Evolutionary conservation across 345 rosid genomes (phyloP).

Genomic region (Isatis tinctoria): DNA sequence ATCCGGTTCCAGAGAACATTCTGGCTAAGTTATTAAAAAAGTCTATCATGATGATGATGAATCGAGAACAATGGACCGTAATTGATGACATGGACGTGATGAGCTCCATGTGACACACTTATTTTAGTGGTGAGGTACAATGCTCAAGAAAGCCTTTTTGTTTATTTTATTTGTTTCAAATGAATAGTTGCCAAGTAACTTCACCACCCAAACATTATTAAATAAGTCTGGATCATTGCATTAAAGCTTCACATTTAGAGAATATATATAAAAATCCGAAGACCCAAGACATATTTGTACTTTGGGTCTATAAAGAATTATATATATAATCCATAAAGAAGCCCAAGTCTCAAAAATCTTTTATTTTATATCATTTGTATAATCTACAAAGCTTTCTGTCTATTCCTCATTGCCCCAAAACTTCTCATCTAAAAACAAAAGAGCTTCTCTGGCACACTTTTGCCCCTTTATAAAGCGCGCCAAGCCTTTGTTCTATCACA

Average conservation of each 20-base stretch:
- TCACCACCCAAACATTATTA: not conserved
- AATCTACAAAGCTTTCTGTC: conserved; percentile 19
- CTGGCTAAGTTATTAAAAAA: not conserved
- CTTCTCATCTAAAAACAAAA: not conserved
- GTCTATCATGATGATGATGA: not conserved
- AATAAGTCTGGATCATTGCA: conserved; percentile 9
- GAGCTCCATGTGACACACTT: conserved; percentile 1
- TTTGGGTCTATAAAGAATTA: conserved; percentile 7
- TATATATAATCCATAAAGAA: not conserved
- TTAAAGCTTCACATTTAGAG: not conserved
- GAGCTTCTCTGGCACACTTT: conserved; percentile 22
- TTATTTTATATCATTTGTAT: not conserved
- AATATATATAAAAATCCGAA: not conserved
- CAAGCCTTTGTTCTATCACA: conserved; percentile 5
- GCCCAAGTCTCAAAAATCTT: not conserved
- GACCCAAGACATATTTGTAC: not conserved
- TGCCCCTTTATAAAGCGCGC: not conserved
- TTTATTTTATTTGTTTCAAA: not conserved
- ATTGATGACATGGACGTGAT: conserved; percentile 1
- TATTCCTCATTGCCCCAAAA: conserved; percentile 26
- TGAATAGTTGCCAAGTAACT: conserved; percentile 19
- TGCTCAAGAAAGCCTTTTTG: not conserved
- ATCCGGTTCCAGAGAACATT: not conserved
- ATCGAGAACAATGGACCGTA: not conserved
- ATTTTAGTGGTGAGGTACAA: not conserved